These are phyloP conservation scores for Opeltia flavorubescens DNA, from an alignment of 495 filamentous ascomycete genomes.

Conservation along the genomic window DNA sequence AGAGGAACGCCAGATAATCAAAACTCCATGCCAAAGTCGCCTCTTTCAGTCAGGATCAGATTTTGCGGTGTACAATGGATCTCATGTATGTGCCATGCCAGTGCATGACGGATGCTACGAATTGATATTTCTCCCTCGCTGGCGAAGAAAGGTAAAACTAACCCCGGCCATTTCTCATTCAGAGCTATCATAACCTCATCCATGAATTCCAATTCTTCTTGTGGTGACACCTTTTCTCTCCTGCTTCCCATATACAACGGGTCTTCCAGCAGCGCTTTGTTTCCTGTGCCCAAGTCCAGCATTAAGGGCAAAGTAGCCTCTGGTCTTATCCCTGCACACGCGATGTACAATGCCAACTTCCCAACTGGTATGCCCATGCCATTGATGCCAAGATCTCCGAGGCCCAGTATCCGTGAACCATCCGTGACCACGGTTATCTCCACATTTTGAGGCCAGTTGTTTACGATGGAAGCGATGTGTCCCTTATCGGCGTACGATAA, in stretches of 20 bases:
- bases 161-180: slow-evolving; percentile 72
- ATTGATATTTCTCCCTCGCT: slow-evolving; percentile 1
- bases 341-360: slow-evolving; percentile 85
- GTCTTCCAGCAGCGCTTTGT: slow-evolving; percentile 76
- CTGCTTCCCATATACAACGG: slow-evolving; percentile 89
- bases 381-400: slow-evolving; percentile 92
- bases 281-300: slow-evolving; percentile 82
- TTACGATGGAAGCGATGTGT: slow-evolving; percentile 66
- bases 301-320: slow-evolving; percentile 84
- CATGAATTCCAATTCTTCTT: slow-evolving; percentile 85
- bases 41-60: not conserved
- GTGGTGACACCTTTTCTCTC: slow-evolving; percentile 59
- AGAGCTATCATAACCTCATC: slow-evolving; percentile 94
- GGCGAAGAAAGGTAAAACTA: slow-evolving; percentile 21
- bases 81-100: not conserved
- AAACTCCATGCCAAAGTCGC: not conserved
- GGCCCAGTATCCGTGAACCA: slow-evolving; percentile 87
- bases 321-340: slow-evolving; percentile 92
- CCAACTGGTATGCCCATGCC: slow-evolving; percentile 97
- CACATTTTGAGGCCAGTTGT: slow-evolving; percentile 84
- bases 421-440: slow-evolving; percentile 97
- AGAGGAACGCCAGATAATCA: slow-evolving; percentile 10
- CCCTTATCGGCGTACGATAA: slow-evolving; percentile 82
- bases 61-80: not conserved
- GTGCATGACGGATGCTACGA: not conserved